Base-by-base conservation (phyloP, 257 asterid genomes). In the Scutellaria baicalensis region DNA sequence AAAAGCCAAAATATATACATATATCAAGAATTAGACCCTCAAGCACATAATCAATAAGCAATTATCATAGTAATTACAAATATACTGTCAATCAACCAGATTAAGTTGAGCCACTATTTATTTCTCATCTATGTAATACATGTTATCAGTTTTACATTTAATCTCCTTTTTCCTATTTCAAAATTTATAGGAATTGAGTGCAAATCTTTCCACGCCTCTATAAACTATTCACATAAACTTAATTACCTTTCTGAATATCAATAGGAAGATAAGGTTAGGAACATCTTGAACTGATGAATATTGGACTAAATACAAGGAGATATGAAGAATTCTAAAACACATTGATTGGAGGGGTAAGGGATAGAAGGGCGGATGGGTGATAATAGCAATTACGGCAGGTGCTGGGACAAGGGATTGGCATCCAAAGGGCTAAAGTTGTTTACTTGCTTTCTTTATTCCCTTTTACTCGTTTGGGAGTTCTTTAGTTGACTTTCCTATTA, bases 31-130 rank as follows among this genome's bases (percentile, higher is more conserved):
- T 39, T 44, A 58, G 75, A 68, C 23, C 54, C 42, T 39, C 61
- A 48, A 17, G 40, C 35, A 23, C 36, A n/a, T 17, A 52, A 52
- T 47, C 21, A 31, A 43, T 58, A 6, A 51, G 64, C 43, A 55
- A 40, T 50, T 68, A 52, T 31, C 35, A 67, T 62, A 40, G 58
- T 35, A 58, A 48, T 31, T 43, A 48, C 39, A 52, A 43, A 80
- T 59, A 33, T 51, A 27, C 40, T 13, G 39, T 33, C 48, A 36
- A 43, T 20, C 57, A 55, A 39, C 57, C 14, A 65, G 62, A 50
- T 44, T 21, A 68, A 59, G 62, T 50, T 35, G 6, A 47, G 54
- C 56, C 18, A 51, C 62, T 6, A 23, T 55, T 42, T 50, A 18
- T 51, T 56, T 20, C 23, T 11, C 18, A 9, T 50, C 9, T 31